Evolutionary conservation across 352 stramenopile genomes (phyloP).

Genomic region (Pythium brassicae): DNA sequence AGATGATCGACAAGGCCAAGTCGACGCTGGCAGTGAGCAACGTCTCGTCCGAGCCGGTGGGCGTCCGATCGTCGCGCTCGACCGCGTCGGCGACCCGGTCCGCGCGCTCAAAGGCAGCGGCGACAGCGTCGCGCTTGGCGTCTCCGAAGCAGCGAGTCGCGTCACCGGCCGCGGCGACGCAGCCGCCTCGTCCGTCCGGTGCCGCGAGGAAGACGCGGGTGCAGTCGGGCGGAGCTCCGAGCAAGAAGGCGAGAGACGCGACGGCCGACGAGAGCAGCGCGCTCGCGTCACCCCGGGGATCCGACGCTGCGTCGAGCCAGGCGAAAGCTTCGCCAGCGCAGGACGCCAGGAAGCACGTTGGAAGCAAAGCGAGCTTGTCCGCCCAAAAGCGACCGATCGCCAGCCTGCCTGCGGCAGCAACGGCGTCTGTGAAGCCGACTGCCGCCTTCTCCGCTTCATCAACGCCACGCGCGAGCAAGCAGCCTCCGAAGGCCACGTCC

Average conservation of each 20-base stretch:
- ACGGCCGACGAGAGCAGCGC: not conserved
- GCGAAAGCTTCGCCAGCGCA: conserved; percentile 1
- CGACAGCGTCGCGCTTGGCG: not conserved
- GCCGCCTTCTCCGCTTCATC: not conserved
- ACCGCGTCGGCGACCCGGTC: not conserved
- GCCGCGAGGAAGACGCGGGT: conserved; percentile 4
- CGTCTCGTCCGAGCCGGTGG: conserved; percentile 1
- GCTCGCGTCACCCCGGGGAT: not conserved
- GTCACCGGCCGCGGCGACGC: not conserved
- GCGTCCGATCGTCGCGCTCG: not conserved
- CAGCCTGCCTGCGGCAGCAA: not conserved
- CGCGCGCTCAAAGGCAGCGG: not conserved
- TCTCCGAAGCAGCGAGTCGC: not conserved
- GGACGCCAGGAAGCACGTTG: conserved; percentile 2
- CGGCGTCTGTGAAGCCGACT: not conserved
- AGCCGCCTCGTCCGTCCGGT: not conserved
- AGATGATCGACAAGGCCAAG: conserved; percentile 86
- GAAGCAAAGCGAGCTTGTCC: conserved; percentile 5
- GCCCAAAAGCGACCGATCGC: not conserved
- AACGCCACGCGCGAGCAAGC: not conserved
- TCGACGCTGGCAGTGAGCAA: conserved; percentile 33
- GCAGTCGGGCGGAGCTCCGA: not conserved
- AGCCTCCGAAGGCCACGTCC: conserved; percentile 4
- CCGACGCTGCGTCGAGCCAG: not conserved
- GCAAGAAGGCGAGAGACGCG: not conserved